Evolutionary conservation across 208 protist species (phyloP).

Genomic region (Leishmania gerbilli): DNA sequence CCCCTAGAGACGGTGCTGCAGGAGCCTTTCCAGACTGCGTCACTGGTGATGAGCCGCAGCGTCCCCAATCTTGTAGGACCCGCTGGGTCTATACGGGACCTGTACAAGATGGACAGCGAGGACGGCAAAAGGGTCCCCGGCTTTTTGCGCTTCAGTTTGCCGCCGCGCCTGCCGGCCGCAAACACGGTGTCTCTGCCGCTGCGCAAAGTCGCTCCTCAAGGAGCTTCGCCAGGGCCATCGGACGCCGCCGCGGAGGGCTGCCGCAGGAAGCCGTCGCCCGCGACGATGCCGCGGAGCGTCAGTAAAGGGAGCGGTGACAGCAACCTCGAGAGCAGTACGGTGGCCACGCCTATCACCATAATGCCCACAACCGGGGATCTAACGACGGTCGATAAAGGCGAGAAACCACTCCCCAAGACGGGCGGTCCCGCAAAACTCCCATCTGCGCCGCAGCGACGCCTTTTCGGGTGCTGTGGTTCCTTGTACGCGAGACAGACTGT

Average conservation of each 20-base stretch:
- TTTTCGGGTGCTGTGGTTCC: constrained; percentile 9
- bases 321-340: not conserved
- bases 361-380: not conserved
- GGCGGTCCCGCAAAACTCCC: not conserved
- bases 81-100: constrained; percentile 7
- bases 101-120: not conserved
- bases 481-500: not conserved
- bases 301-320: not conserved
- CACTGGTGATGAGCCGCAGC: not conserved
- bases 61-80: constrained; percentile 9
- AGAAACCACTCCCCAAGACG: not conserved
- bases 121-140: not conserved
- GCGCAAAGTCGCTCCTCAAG: not conserved
- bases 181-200: not conserved
- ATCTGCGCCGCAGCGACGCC: not conserved
- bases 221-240: not conserved
- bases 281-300: not conserved
- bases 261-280: not conserved
- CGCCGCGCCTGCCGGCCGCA: not conserved
- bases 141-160: constrained; percentile 29
- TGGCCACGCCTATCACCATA: not conserved
- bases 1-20: constrained; percentile 27
- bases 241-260: not conserved
- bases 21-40: constrained; percentile 17
- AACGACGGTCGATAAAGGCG: not conserved